A percentile compares a stretch with the other conserved stretches of the same genome.
phyloP scores from a whole-genome alignment of 2,329 filamentous ascomycete genomes.

The Phaeomoniella chlamydospora region DNA sequence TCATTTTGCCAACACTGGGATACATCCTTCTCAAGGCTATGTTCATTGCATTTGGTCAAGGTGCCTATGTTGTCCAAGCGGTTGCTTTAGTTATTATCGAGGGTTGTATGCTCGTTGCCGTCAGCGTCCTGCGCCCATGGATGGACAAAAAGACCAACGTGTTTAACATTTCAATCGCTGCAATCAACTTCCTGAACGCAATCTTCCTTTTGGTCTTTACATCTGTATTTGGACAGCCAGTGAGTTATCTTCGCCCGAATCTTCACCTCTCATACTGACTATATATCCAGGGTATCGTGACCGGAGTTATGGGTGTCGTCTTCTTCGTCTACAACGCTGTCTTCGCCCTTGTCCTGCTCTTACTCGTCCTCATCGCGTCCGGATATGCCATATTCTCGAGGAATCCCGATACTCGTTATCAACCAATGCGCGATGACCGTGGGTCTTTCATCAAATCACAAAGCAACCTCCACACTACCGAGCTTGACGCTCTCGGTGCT shows the following conservation, averaged over 20 bases:
- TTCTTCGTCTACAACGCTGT: conserved; percentile 80
- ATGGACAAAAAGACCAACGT: conserved; percentile 98
- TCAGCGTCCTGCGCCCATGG: conserved; percentile 75
- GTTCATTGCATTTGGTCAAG: conserved; percentile 73
- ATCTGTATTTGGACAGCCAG: conserved; percentile 68
- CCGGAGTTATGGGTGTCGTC: conserved; percentile 75
- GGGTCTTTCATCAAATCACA: conserved; percentile 97
- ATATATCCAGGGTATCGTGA: conserved; percentile 48
- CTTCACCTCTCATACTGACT: conserved; percentile 10
- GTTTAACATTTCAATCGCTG: conserved; percentile 87
- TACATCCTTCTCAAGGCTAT: conserved; percentile 80
- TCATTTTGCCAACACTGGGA: conserved; percentile 63
- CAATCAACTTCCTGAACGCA: conserved; percentile 79
- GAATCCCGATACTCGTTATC: conserved; percentile 88
- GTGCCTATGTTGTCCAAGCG: conserved; percentile 57
- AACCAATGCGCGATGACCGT: conserved; percentile 91
- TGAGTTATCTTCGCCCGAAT: conserved; percentile 22
- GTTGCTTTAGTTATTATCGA: conserved; percentile 75
- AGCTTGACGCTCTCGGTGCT: conserved; percentile 77
- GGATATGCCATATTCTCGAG: conserved; percentile 73
- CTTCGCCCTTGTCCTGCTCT: conserved; percentile 66
- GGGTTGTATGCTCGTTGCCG: conserved; percentile 58
- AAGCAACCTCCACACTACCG: conserved; percentile 63
- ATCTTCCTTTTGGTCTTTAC: conserved; percentile 85
- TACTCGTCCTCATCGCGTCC: conserved; percentile 68